Evolutionary conservation across 176 grass and related monocot genomes (phyloP).

Genomic region (Oryza meridionalis): DNA sequence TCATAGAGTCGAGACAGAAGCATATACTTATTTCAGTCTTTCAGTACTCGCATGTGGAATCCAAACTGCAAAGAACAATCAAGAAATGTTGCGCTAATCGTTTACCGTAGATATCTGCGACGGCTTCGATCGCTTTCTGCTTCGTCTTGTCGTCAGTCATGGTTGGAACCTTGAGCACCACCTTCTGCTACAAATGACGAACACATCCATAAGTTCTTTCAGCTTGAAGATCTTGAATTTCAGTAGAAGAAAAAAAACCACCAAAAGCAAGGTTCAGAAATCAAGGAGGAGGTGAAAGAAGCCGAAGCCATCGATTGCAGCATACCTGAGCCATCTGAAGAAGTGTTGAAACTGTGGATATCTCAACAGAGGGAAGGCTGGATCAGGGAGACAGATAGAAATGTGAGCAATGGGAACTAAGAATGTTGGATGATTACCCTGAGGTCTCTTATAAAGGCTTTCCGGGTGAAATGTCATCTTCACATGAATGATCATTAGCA

Average conservation of each 20-base stretch:
- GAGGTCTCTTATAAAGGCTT: not conserved
- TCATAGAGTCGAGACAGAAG: too few species aligned
- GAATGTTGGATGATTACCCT: not conserved
- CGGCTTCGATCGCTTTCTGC: slow-evolving; percentile 85
- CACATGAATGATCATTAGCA: not conserved
- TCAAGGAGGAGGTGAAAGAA: not conserved
- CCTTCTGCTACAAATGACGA: slow-evolving; percentile 52
- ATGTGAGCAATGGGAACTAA: not conserved
- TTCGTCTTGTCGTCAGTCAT: slow-evolving; percentile 85
- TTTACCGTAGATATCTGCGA: slow-evolving; percentile 83
- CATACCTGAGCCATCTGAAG: slow-evolving; percentile 60
- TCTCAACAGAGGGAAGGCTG: not conserved
- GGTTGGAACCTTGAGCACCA: slow-evolving; percentile 65
- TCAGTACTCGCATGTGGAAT: not conserved
- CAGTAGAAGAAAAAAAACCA: not conserved
- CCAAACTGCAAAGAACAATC: not conserved
- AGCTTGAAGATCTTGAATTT: not conserved
- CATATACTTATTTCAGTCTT: not conserved
- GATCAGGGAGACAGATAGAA: not conserved
- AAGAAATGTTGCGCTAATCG: not conserved
- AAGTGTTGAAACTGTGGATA: not conserved
- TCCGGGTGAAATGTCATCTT: not conserved
- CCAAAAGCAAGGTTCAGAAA: not conserved
- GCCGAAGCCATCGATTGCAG: not conserved
- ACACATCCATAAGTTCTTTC: not conserved